Percentiles rank a stretch among this genome's conserved stretches.
Evolutionary conservation across 306 rosid species (phyloP).

Genomic region (Vicia faba): DNA sequence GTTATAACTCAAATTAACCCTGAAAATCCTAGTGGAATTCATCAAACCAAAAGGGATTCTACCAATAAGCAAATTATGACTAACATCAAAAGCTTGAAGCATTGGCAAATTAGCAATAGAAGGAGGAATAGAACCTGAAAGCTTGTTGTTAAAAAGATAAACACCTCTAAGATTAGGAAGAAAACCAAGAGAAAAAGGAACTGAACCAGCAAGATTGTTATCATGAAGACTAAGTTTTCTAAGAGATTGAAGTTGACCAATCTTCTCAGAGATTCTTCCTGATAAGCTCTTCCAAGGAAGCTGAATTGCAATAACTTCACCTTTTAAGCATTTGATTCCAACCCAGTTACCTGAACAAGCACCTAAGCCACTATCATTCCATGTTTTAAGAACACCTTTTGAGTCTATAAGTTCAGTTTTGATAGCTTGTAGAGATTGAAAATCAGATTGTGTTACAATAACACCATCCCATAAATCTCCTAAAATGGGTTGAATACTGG

Average conservation of each 20-base stretch:
- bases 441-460: slow-evolving; percentile 59
- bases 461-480: slow-evolving; percentile 66
- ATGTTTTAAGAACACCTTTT: slow-evolving; percentile 69
- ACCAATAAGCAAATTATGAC: slow-evolving; percentile 73
- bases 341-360: slow-evolving; percentile 91
- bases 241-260: slow-evolving; percentile 75
- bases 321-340: slow-evolving; percentile 88
- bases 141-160: slow-evolving; percentile 83
- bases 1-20: slow-evolving; percentile 82
- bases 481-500: slow-evolving; percentile 40
- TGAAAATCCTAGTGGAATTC: slow-evolving; percentile 61
- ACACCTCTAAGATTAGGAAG: slow-evolving; percentile 87
- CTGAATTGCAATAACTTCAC: slow-evolving; percentile 87
- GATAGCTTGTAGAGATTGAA: slow-evolving; percentile 66
- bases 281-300: slow-evolving; percentile 92
- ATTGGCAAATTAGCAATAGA: slow-evolving; percentile 70
- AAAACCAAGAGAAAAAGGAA: slow-evolving; percentile 70
- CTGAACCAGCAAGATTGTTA: slow-evolving; percentile 58
- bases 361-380: slow-evolving; percentile 79
- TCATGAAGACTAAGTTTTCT: slow-evolving; percentile 84
- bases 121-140: slow-evolving; percentile 82
- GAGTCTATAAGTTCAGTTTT: slow-evolving; percentile 63
- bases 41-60: slow-evolving; percentile 68
- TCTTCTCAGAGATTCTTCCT: slow-evolving; percentile 74
- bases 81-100: slow-evolving; percentile 85